These are phyloP conservation scores for Barbarea vulgaris DNA, from an alignment of 345 rosid species.

Conservation along the genomic window DNA sequence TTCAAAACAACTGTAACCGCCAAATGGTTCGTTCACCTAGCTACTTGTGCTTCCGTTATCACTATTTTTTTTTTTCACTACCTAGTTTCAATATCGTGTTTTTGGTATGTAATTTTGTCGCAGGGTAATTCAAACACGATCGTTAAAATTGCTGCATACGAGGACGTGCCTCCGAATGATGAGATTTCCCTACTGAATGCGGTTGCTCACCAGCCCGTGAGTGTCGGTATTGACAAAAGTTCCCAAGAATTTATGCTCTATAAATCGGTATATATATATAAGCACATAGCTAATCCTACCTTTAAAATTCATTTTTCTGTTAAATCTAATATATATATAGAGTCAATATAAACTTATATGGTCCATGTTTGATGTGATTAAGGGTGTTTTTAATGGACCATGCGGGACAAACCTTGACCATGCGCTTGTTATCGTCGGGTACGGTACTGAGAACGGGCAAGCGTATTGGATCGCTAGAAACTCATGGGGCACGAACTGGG, in stretches of 20 bases:
- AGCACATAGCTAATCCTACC: background rate
- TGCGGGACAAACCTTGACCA: slow-evolving; percentile 83
- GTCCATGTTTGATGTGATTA: slow-evolving; percentile 16
- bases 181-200: slow-evolving; percentile 21
- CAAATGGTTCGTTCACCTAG: slow-evolving; percentile 45
- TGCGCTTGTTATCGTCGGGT: slow-evolving; percentile 78
- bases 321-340: slow-evolving; percentile 1
- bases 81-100: background rate
- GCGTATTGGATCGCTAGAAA: slow-evolving; percentile 82
- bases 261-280: slow-evolving; percentile 27
- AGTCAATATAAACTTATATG: background rate
- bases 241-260: slow-evolving; percentile 34
- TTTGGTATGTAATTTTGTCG: background rate
- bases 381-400: slow-evolving; percentile 69
- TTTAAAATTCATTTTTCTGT: background rate
- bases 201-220: slow-evolving; percentile 40
- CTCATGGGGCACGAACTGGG: slow-evolving; percentile 85
- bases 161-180: slow-evolving; percentile 22
- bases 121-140: slow-evolving; percentile 1
- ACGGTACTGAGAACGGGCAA: slow-evolving; percentile 69
- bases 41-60: background rate
- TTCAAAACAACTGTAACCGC: slow-evolving; percentile 37
- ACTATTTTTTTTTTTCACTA: background rate
- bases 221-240: slow-evolving; percentile 27
- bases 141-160: slow-evolving; percentile 22